These are phyloP conservation scores for Epichloe baconii DNA, from an alignment of 2,329 filamentous ascomycete species.

Conservation along the genomic window DNA sequence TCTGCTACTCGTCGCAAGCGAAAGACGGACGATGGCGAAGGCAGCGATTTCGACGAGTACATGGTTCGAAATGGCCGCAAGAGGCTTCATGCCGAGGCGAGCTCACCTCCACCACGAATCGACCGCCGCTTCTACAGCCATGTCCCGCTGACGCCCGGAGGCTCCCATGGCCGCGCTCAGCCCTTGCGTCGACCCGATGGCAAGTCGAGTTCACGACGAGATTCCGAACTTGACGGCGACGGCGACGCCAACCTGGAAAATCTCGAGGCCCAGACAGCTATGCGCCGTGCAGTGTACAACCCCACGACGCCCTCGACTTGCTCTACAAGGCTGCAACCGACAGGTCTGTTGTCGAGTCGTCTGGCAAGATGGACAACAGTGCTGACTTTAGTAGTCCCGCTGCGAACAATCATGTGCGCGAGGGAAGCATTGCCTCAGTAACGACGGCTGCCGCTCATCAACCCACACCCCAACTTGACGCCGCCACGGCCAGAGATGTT, in stretches of 20 bases:
- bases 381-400: slow-evolving; percentile 11
- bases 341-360: slow-evolving; percentile 29
- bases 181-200: slow-evolving; percentile 50
- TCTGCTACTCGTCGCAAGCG: slow-evolving; percentile 88
- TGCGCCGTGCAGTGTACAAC: slow-evolving; percentile 66
- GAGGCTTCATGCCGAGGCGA: slow-evolving; percentile 38
- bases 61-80: slow-evolving; percentile 63
- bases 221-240: slow-evolving; percentile 34
- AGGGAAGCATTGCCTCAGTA: slow-evolving; percentile 16
- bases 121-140: slow-evolving; percentile 36
- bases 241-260: slow-evolving; percentile 51
- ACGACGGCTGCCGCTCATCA: slow-evolving; percentile 10
- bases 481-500: neutral
- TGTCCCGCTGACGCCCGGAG: slow-evolving; percentile 50
- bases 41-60: slow-evolving; percentile 48
- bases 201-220: slow-evolving; percentile 13
- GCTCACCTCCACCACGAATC: slow-evolving; percentile 24
- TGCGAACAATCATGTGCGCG: slow-evolving; percentile 17
- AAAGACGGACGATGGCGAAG: slow-evolving; percentile 51
- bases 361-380: slow-evolving; percentile 1
- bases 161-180: slow-evolving; percentile 50
- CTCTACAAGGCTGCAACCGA: slow-evolving; percentile 75
- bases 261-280: slow-evolving; percentile 49
- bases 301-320: slow-evolving; percentile 82
- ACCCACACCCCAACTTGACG: slow-evolving; percentile 5